phyloP scores from a whole-genome alignment of 768 basidiomycete species.

The Xerocomus potaroensis region DNA sequence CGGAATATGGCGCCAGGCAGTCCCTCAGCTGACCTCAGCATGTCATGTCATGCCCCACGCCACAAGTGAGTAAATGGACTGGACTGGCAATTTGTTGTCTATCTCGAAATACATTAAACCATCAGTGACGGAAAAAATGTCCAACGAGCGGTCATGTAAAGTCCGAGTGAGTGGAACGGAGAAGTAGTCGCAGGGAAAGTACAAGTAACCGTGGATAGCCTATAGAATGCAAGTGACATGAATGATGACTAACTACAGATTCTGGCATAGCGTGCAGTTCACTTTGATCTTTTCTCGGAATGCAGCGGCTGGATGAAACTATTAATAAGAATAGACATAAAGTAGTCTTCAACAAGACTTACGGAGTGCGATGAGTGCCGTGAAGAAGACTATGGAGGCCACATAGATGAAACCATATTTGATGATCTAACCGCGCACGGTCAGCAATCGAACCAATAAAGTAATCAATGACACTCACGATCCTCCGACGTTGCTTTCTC shows the following conservation, averaged over 20 bases:
- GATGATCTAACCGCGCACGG: constrained; percentile 54
- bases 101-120: constrained; percentile 17
- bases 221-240: constrained; percentile 27
- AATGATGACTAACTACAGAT: constrained; percentile 46
- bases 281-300: constrained; percentile 59
- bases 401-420: constrained; percentile 82
- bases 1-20: constrained; percentile 21
- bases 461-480: constrained; percentile 50
- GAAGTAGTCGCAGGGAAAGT: constrained; percentile 12
- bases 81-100: too few relatives aligned
- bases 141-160: constrained; percentile 6
- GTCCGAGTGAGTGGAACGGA: neutral
- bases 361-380: constrained; percentile 76
- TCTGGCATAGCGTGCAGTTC: constrained; percentile 64
- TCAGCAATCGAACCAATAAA: constrained; percentile 8
- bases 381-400: constrained; percentile 61
- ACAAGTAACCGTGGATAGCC: constrained; percentile 29
- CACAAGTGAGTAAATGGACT: too few relatives aligned
- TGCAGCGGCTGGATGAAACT: constrained; percentile 48
- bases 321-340: too few relatives aligned
- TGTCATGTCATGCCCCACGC: too few relatives aligned
- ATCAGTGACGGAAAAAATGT: constrained; percentile 12
- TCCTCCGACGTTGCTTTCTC: constrained; percentile 84
- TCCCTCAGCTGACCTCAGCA: neutral
- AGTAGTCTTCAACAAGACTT: too few relatives aligned